Evolutionary conservation across 306 rosid genomes (phyloP).

Genomic region (Ceratonia siliqua): DNA sequence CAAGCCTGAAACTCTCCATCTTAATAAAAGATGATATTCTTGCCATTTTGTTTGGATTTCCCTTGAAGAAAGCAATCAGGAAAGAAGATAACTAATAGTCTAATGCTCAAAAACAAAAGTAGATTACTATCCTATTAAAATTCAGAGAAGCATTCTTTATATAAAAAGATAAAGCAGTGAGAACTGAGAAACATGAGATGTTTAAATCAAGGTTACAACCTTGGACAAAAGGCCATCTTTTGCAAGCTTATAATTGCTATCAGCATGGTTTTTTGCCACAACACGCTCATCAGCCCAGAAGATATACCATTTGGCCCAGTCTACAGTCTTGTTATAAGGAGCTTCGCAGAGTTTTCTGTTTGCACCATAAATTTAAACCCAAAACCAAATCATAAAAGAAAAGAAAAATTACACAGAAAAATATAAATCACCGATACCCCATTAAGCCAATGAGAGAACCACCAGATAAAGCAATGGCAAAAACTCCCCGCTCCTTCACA

Average conservation of each 20-base stretch:
- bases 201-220: slow-evolving; percentile 50
- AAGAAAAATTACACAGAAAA: slow-evolving; percentile 40
- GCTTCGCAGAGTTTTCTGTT: slow-evolving; percentile 84
- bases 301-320: slow-evolving; percentile 95
- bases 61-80: slow-evolving; percentile 5
- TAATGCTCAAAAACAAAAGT: not conserved
- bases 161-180: slow-evolving; percentile 15
- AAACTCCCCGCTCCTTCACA: slow-evolving; percentile 88
- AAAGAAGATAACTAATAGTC: slow-evolving; percentile 15
- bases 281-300: slow-evolving; percentile 99
- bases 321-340: slow-evolving; percentile 96
- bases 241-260: slow-evolving; percentile 96
- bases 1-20: not conserved
- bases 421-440: slow-evolving; percentile 78
- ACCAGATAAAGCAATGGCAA: slow-evolving; percentile 94
- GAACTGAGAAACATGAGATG: slow-evolving; percentile 23
- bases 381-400: slow-evolving; percentile 46
- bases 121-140: slow-evolving; percentile 6
- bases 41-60: slow-evolving; percentile 12
- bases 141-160: slow-evolving; percentile 1
- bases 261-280: slow-evolving; percentile 83
- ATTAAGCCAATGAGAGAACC: slow-evolving; percentile 97
- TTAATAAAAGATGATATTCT: slow-evolving; percentile 3
- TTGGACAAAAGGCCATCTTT: slow-evolving; percentile 81
- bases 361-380: slow-evolving; percentile 43